A percentile compares a stretch with the other conserved stretches of the same genome.
Conservation (phyloP, 495 filamentous ascomycete genomes). For the Thermochaetoides thermophila region DNA sequence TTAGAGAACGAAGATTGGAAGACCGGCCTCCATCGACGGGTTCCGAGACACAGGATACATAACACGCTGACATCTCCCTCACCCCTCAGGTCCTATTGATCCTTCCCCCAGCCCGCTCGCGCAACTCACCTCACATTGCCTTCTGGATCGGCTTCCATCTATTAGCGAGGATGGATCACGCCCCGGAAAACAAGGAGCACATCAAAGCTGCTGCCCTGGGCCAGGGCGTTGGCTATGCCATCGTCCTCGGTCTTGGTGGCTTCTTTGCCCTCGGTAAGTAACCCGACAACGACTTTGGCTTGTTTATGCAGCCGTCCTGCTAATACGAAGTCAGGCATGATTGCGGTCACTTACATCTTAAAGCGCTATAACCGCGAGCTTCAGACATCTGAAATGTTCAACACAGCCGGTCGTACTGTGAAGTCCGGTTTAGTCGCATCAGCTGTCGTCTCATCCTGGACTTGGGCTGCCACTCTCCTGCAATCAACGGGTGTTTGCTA, state of each 20-base stretch:
- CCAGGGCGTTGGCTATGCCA: constrained; percentile 67
- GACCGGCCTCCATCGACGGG: too few species aligned
- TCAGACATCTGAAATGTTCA: constrained; percentile 96
- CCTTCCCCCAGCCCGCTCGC: too few species aligned
- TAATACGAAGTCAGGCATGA: constrained; percentile 19
- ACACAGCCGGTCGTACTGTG: constrained; percentile 82
- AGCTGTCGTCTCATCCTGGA: constrained; percentile 94
- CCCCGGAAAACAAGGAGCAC: constrained; percentile 7
- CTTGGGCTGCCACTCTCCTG: constrained; percentile 72
- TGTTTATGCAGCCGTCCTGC: not conserved
- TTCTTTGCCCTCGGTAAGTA: constrained; percentile 61
- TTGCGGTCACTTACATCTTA: constrained; percentile 61
- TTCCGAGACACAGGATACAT: too few species aligned
- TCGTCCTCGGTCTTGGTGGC: constrained; percentile 63
- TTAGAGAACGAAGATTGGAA: too few species aligned
- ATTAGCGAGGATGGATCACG: constrained; percentile 13
- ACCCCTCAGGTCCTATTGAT: too few species aligned
- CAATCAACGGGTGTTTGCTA: constrained; percentile 86
- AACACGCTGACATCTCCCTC: too few species aligned
- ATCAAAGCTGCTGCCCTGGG: constrained; percentile 38
- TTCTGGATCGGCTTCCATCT: too few species aligned
- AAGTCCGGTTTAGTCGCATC: constrained; percentile 89
- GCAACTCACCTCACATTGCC: too few species aligned
- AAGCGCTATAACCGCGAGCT: constrained; percentile 85
- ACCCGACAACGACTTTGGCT: too few species aligned